A percentile compares a stretch with the other conserved stretches of the same genome.
Conservation (phyloP, 2,329 filamentous ascomycete genomes). For the Fusarium sp. region DNA sequence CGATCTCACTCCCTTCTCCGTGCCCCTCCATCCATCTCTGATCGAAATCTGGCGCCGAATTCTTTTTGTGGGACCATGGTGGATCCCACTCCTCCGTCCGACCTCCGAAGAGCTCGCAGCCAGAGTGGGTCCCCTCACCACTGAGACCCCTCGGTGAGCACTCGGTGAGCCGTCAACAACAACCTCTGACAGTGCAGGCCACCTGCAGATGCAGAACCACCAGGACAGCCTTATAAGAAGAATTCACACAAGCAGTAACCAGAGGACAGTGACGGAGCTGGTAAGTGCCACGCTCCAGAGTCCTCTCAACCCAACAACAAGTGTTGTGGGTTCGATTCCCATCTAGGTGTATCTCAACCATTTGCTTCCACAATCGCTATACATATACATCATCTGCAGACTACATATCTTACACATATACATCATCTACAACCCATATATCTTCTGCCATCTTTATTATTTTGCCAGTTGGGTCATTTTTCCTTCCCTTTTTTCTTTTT, state of each 20-base stretch:
- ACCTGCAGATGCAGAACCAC: not conserved
- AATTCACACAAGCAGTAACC: too few relatives aligned
- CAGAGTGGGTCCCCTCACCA: not conserved
- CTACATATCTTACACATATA: not conserved
- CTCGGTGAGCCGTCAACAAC: not conserved
- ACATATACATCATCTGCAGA: not conserved
- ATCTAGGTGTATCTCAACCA: not conserved
- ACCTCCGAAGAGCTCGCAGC: slow-evolving; percentile 33
- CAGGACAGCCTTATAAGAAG: not conserved
- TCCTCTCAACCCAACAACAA: not conserved
- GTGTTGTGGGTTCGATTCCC: slow-evolving; percentile 4
- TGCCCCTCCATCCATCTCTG: too few relatives aligned
- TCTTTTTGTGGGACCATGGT: slow-evolving; percentile 26
- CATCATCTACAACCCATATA: not conserved
- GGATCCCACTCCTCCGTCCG: slow-evolving; percentile 18
- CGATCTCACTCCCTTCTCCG: too few relatives aligned
- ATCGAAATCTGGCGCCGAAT: slow-evolving; percentile 21
- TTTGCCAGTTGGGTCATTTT: not conserved
- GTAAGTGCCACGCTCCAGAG: slow-evolving; percentile 3
- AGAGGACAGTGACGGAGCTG: not conserved
- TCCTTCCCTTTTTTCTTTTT: not conserved
- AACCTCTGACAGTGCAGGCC: slow-evolving; percentile 3
- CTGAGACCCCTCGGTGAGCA: slow-evolving; percentile 28
- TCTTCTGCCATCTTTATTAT: slow-evolving; percentile 11
- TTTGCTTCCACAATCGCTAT: not conserved